Base-by-base conservation (phyloP, 169 alveolate species). In the Plasmodium gonderi region DNA sequence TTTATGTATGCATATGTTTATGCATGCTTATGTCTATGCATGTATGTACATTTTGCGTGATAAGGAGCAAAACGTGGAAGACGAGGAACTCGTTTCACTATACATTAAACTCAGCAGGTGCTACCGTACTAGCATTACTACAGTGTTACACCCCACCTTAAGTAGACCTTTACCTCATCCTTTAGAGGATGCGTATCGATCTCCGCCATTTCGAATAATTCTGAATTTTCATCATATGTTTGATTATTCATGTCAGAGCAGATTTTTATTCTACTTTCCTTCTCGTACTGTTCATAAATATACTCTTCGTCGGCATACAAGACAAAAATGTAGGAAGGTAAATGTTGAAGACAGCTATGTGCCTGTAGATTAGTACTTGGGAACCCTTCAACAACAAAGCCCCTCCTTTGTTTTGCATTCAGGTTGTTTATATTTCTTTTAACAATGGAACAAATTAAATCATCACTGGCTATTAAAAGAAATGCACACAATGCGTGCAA, bases 231-330 rank as follows among this genome's bases (percentile, higher is more conserved):
- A 36, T 78, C 87, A 42, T 69, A 40, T 0, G n/a, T 44, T 12
- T 44, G 64, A 26, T 54, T 69, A 26, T 82, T 69, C 14, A 8
- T 45, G 38, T 82, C 51, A 29, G 81, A 82, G 23, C 51, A 33
- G 23, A 82, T 69, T 42, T 45, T 31, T 14, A 44, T 51, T 14
- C 64, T 69, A 40, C 64, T 82, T 75, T 82, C 92, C 64, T 82
- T 64, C 40, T 82, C 83, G 74, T 82, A 82, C 60, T 82, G 51
- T 54, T 82, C 76, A 72, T 69, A 82, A 29, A 82, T 82, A 23
- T 82, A 82, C 76, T 82, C 92, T 47, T 82, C 92, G 54, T 82
- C 92, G 26, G 92, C 92, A 54, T 29, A 69, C 23, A 82, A 26
- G 40, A 82, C 76, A 47, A 82, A 68, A 82, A 82, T 69, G 64